A percentile compares a stretch with the other conserved stretches of the same genome.
Conservation (phyloP, 306 rosid genomes). For the Vigna trinervia region DNA sequence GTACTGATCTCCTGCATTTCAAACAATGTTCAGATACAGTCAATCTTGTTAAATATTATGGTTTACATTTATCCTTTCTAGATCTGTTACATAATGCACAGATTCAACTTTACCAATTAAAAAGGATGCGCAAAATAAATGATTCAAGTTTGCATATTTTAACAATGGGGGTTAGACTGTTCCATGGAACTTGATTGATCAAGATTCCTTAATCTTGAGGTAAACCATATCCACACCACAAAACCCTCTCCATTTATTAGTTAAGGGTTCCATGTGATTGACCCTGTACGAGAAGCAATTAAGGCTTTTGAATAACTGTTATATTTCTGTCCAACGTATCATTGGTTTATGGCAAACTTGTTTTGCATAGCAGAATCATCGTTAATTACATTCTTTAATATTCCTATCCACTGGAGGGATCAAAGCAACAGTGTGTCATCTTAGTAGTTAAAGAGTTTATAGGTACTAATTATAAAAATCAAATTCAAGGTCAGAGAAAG, state of each 20-base stretch:
- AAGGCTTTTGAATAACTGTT: conserved; percentile 13
- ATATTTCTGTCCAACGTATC: background rate
- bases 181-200: conserved; percentile 20
- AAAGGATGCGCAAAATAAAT: background rate
- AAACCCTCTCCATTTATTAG: background rate
- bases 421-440: conserved; percentile 10
- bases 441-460: conserved; percentile 5
- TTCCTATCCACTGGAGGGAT: background rate
- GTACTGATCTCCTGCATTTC: conserved; percentile 71
- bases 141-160: conserved; percentile 5
- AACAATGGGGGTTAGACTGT: background rate
- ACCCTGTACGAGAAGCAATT: conserved; percentile 7
- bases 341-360: background rate
- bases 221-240: background rate
- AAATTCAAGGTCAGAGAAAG: background rate
- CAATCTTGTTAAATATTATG: background rate
- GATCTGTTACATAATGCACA: background rate
- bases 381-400: background rate
- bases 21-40: background rate
- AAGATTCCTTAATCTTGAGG: conserved; percentile 14
- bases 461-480: background rate
- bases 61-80: background rate
- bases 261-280: conserved; percentile 31
- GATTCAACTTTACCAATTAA: background rate
- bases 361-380: background rate